Evolutionary conservation across 2,329 filamentous ascomycete species (phyloP).

Genomic region (Neurospora sp.): DNA sequence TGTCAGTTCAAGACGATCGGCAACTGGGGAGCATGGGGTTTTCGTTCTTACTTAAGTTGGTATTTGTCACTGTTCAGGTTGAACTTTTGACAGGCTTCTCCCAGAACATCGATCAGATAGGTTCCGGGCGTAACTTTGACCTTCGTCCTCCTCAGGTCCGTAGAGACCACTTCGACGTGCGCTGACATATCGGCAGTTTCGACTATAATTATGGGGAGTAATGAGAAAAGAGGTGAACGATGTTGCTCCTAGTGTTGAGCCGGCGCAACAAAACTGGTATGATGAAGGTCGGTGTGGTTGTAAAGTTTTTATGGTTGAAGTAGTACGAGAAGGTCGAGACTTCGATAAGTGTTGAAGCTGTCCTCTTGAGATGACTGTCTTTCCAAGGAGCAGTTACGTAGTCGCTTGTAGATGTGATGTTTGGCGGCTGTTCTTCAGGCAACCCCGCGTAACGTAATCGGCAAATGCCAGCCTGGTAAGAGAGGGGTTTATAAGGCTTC

Average conservation of each 20-base stretch:
- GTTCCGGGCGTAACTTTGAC: slow-evolving; percentile 78
- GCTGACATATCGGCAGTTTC: slow-evolving; percentile 55
- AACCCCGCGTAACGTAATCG: background rate
- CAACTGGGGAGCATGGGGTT: background rate
- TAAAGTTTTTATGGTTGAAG: background rate
- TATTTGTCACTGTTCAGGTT: slow-evolving; percentile 63
- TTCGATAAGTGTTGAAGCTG: background rate
- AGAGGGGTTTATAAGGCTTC: background rate
- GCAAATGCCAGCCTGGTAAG: background rate
- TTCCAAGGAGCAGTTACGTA: background rate
- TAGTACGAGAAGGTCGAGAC: background rate
- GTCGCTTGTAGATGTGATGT: background rate
- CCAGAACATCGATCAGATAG: slow-evolving; percentile 73
- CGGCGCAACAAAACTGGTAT: background rate
- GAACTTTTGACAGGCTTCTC: slow-evolving; percentile 80
- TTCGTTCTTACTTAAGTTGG: slow-evolving; percentile 59
- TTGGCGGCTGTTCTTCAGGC: background rate
- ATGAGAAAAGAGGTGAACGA: background rate
- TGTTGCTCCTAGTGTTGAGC: background rate
- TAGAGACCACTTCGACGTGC: slow-evolving; percentile 79
- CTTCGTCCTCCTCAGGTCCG: slow-evolving; percentile 63
- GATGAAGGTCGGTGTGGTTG: background rate
- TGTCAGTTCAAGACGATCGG: slow-evolving; percentile 1
- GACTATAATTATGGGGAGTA: background rate
- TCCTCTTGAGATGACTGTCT: background rate